These are phyloP conservation scores for Eucalyptus tenuipes DNA, from an alignment of 345 rosid genomes.

Conservation along the genomic window DNA sequence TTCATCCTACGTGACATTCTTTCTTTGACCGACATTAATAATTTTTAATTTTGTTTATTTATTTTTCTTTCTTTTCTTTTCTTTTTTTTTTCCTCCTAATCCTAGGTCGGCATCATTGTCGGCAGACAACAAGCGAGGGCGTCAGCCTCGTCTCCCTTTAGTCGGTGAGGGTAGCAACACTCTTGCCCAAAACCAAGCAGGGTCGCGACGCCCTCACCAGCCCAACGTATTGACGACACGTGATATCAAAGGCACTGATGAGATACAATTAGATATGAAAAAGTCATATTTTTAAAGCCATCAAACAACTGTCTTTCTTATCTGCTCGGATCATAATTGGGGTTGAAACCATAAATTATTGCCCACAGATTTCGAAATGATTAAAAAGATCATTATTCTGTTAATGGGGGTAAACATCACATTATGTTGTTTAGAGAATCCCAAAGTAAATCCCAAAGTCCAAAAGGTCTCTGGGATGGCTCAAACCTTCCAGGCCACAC, in stretches of 20 bases:
- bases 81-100: background rate
- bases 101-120: background rate
- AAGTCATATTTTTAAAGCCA: background rate
- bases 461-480: background rate
- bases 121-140: background rate
- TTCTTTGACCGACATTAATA: too few relatives aligned
- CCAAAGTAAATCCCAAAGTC: background rate
- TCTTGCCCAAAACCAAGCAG: background rate
- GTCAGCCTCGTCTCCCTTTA: background rate
- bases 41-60: too few relatives aligned
- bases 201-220: rapidly evolving
- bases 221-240: background rate
- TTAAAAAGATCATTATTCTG: background rate
- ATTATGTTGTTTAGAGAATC: background rate
- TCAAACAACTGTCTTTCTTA: background rate
- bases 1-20: background rate
- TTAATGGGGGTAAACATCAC: background rate
- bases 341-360: background rate
- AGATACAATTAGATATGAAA: background rate
- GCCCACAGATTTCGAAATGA: background rate
- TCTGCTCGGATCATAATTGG: background rate
- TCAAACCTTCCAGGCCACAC: background rate
- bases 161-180: background rate
- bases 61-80: too few relatives aligned
- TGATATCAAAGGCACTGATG: background rate